Percentiles rank a stretch among this genome's conserved stretches.
Conservation (phyloP, 1,284 basidiomycete species). For the Sanghuangporus sanghuang region DNA sequence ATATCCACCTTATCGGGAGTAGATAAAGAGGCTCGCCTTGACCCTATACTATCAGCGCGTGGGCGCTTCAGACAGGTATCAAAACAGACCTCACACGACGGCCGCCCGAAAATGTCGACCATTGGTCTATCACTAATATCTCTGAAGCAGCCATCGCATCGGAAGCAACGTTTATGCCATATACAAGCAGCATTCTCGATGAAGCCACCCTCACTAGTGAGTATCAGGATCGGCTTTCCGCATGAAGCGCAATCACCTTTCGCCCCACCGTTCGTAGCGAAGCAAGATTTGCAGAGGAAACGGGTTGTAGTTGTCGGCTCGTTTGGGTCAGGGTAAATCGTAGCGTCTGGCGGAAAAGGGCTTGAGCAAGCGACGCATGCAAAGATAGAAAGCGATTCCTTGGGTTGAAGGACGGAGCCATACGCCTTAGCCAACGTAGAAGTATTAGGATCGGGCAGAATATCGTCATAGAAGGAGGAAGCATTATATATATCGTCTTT, state of each 20-base stretch:
- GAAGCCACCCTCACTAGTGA: conserved; percentile 72
- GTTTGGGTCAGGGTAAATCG: conserved; percentile 73
- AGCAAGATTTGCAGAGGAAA: conserved; percentile 71
- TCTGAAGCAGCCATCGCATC: conserved; percentile 64
- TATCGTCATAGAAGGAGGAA: conserved; percentile 38
- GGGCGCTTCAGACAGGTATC: conserved; percentile 59
- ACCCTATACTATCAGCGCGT: conserved; percentile 31
- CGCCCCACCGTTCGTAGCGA: conserved; percentile 62
- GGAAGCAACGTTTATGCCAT: conserved; percentile 79
- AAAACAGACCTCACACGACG: conserved; percentile 73
- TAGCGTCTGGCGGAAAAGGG: conserved; percentile 70
- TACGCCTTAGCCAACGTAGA: conserved; percentile 74
- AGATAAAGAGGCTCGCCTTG: conserved; percentile 13
- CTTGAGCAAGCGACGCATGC: conserved; percentile 60
- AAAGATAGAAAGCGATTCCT: conserved; percentile 60
- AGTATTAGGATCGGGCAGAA: conserved; percentile 56
- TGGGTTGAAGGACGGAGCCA: conserved; percentile 75
- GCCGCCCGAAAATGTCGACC: conserved; percentile 75
- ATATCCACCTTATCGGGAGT: conserved; percentile 31
- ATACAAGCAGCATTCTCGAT: conserved; percentile 61
- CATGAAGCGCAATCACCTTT: conserved; percentile 68
- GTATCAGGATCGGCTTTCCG: conserved; percentile 58
- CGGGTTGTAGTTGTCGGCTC: conserved; percentile 34
- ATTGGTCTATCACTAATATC: conserved; percentile 68
- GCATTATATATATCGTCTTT: conserved; percentile 35